A percentile compares a stretch with the other conserved stretches of the same genome.
These are phyloP conservation scores for Cardiospermum halicacabum DNA, from an alignment of 345 rosid species.

Conservation along the genomic window DNA sequence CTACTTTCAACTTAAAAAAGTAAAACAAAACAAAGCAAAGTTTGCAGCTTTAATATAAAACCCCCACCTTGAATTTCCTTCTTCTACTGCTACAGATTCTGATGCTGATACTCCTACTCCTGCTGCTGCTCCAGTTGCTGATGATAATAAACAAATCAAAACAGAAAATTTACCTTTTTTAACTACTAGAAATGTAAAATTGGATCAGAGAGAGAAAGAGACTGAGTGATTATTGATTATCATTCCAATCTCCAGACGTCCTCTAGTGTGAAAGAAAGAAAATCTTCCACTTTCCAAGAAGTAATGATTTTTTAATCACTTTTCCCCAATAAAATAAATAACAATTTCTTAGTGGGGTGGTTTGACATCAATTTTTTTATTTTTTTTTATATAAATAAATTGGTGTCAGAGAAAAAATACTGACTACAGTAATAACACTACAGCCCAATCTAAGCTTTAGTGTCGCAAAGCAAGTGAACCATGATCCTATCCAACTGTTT, in stretches of 20 bases:
- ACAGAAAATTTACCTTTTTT: neutral
- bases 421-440: conserved; percentile 27
- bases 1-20: conserved; percentile 3
- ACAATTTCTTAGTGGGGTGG: conserved; percentile 10
- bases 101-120: neutral
- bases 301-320: conserved; percentile 29
- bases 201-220: conserved; percentile 14
- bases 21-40: conserved; percentile 8
- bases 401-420: neutral
- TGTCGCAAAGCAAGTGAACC: neutral
- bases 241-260: conserved; percentile 38
- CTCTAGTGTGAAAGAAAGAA: conserved; percentile 24
- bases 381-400: neutral
- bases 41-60: conserved; percentile 8
- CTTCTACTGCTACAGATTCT: conserved; percentile 1
- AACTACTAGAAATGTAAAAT: neutral
- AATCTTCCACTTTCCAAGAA: conserved; percentile 45
- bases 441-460: conserved; percentile 17
- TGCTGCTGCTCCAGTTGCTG: neutral
- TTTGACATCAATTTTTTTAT: conserved; percentile 35
- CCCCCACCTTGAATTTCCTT: conserved; percentile 25
- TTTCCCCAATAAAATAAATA: neutral
- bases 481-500: neutral
- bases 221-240: conserved; percentile 1
- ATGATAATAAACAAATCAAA: neutral